Evolutionary conservation across 2,329 filamentous ascomycete species (phyloP).

Genomic region (Epichloe festucae): DNA sequence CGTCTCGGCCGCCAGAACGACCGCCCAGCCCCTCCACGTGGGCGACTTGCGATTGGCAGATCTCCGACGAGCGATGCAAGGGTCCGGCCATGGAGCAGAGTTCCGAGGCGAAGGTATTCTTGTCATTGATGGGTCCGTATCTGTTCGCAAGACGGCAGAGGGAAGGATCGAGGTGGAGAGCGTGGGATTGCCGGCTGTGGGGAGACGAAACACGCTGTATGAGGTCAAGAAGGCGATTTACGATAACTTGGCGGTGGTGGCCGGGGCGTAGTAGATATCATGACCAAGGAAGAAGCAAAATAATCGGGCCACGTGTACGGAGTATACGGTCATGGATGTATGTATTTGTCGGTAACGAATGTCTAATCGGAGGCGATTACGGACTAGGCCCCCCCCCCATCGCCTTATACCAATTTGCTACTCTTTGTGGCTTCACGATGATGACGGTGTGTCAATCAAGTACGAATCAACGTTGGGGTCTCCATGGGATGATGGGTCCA

Average conservation of each 20-base stretch:
- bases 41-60: conserved; percentile 86
- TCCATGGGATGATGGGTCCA: too few relatives aligned
- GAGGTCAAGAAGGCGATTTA: conserved; percentile 87
- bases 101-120: conserved; percentile 88
- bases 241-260: conserved; percentile 82
- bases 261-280: conserved; percentile 39
- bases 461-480: too few relatives aligned
- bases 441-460: too few relatives aligned
- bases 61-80: conserved; percentile 70
- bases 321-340: too few relatives aligned
- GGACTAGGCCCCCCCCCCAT: too few relatives aligned
- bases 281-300: too few relatives aligned
- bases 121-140: conserved; percentile 76
- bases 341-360: too few relatives aligned
- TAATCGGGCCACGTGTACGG: too few relatives aligned
- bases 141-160: conserved; percentile 77
- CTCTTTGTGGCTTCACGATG: too few relatives aligned
- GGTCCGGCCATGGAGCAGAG: conserved; percentile 73
- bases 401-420: too few relatives aligned
- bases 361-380: too few relatives aligned
- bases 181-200: conserved; percentile 35
- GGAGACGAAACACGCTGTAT: conserved; percentile 57
- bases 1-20: conserved; percentile 59
- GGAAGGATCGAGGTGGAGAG: conserved; percentile 82
- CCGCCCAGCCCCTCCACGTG: conserved; percentile 82